Evolutionary conservation across 164 flowering plant species (phyloP).

Genomic region (Chloranthus sessilifolius): DNA sequence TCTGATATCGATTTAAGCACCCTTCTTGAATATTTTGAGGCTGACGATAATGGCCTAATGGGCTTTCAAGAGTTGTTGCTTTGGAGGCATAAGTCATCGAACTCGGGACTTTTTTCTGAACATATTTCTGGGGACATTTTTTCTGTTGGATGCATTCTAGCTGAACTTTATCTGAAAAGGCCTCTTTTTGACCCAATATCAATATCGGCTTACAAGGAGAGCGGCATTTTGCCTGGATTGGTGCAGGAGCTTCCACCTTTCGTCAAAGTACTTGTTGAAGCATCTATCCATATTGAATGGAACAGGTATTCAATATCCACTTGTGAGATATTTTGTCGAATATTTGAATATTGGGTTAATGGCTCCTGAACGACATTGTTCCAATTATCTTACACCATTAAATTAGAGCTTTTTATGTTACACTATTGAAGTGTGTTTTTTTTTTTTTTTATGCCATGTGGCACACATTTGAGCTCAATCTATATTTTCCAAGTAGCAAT

Average conservation of each 20-base stretch:
- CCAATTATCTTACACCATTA: too few relatives aligned
- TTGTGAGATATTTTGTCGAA: background rate
- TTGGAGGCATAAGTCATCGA: constrained; percentile 56
- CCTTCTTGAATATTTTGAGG: constrained; percentile 63
- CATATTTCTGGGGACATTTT: constrained; percentile 66
- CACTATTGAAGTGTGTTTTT: too few relatives aligned
- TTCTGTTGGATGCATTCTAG: constrained; percentile 82
- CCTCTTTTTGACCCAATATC: constrained; percentile 75
- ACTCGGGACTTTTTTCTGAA: constrained; percentile 26
- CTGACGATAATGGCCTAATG: constrained; percentile 41
- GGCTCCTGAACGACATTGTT: too few relatives aligned
- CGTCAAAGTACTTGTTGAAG: constrained; percentile 56
- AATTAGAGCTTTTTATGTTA: too few relatives aligned
- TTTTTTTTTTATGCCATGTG: too few relatives aligned
- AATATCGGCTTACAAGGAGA: constrained; percentile 40
- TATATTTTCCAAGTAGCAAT: too few relatives aligned
- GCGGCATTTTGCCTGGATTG: constrained; percentile 54
- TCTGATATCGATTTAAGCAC: constrained; percentile 33
- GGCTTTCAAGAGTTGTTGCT: constrained; percentile 74
- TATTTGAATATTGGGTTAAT: too few relatives aligned
- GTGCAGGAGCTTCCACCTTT: constrained; percentile 69
- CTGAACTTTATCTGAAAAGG: constrained; percentile 74
- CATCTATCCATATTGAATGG: constrained; percentile 72
- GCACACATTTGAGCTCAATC: too few relatives aligned
- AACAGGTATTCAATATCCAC: constrained; percentile 38